Evolutionary conservation across 345 rosid species (phyloP), one percentile per base, ranked within the genome.

Genomic region (Gossypium stocksii): DNA sequence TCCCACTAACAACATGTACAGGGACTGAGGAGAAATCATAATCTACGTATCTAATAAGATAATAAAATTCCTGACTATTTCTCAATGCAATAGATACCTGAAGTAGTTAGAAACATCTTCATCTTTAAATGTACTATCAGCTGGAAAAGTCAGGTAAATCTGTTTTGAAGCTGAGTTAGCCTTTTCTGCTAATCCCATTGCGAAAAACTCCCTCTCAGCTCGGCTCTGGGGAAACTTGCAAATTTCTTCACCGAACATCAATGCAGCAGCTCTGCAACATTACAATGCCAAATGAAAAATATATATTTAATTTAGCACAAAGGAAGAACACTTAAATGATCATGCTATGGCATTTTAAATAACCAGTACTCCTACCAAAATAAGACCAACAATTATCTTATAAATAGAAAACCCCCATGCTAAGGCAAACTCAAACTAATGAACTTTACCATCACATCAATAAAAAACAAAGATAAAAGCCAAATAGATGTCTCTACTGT

Each of bases 81-180:
- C 43, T 56, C 49, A 73, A 53, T 54, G 57, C 61, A 54, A 66
- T 34, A 25, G 38, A 44, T 87, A 96, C 99, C 97, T 84, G 72
- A 96, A 96, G 75, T 93, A 96, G 69, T 83, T 90, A 45, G 98
- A 90, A 72, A 96, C 99, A 82, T 96, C 98, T 82, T 96, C 97
- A 74, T 93, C 99, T 69, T 87, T 96, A 82, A 96, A 96, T 71
- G 91, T 81, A 88, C 99, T 96, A 23, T 96, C 97, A 52, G 98
- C 97, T 13, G 99, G 99, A 79, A 96, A 96, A 52, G 98, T 96
- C 88, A 96, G 85, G 85, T 91, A 96, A 68, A 96, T 96, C 85
- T 96, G 98, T 74, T 91, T 91, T 0, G 97, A 82, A 4, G 94
- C 97, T 13, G 97, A 89, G 81, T 84, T 86, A 44, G 84, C 83